These are phyloP conservation scores for Pseudogymnoascus sp. DNA, from an alignment of 2,329 filamentous ascomycete species.

Conservation along the genomic window DNA sequence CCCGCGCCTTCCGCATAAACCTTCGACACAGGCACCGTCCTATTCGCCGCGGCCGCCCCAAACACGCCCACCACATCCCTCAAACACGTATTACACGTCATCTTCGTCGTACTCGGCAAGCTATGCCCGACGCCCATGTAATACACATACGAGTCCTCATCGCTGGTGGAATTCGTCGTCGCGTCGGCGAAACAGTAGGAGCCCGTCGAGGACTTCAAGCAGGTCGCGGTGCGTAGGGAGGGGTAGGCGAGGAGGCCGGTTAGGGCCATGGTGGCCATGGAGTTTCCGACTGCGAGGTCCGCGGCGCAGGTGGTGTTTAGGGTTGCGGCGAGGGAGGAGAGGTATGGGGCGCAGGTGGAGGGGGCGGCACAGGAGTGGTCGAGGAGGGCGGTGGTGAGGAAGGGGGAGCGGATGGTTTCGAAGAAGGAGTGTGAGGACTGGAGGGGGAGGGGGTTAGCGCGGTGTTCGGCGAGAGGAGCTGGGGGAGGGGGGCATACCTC, in stretches of 20 bases:
- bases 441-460: neutral
- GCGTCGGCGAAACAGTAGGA: slow-evolving; percentile 80
- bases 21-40: slow-evolving; percentile 55
- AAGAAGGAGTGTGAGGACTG: slow-evolving; percentile 84
- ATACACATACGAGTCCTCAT: slow-evolving; percentile 74
- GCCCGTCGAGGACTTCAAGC: slow-evolving; percentile 60
- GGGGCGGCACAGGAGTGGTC: slow-evolving; percentile 70
- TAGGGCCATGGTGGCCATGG: slow-evolving; percentile 66
- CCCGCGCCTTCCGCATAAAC: slow-evolving; percentile 67
- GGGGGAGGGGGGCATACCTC: slow-evolving; percentile 46
- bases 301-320: slow-evolving; percentile 60
- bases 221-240: slow-evolving; percentile 72
- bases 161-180: slow-evolving; percentile 64
- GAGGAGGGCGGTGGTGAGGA: slow-evolving; percentile 68
- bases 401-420: slow-evolving; percentile 61
- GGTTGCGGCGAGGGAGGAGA: slow-evolving; percentile 57
- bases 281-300: slow-evolving; percentile 63
- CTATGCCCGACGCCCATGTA: slow-evolving; percentile 71
- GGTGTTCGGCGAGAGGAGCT: neutral
- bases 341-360: slow-evolving; percentile 56
- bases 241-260: slow-evolving; percentile 70
- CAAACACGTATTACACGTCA: slow-evolving; percentile 70
- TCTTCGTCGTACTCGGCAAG: slow-evolving; percentile 59
- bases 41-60: slow-evolving; percentile 58
- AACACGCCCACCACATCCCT: slow-evolving; percentile 77